Conservation (phyloP, 164 flowering plant species). For the Brasenia schreberi region DNA sequence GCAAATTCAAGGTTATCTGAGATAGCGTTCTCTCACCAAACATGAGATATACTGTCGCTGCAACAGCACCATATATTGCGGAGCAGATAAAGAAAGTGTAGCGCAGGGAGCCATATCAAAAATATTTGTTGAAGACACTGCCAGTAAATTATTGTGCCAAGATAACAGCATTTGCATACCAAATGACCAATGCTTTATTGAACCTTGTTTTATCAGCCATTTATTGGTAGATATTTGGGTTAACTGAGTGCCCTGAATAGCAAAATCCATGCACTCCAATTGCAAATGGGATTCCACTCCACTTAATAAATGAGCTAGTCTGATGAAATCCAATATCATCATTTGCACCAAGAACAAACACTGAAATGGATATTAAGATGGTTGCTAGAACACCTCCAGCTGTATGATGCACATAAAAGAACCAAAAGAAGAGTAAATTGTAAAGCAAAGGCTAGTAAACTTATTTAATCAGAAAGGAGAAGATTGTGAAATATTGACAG, state of each 20-base stretch:
- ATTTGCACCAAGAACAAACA: conserved; percentile 38
- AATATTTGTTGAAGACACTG: neutral
- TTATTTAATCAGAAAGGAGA: neutral
- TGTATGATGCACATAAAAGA: conserved; percentile 47
- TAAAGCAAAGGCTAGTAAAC: neutral
- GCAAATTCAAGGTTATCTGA: conserved; percentile 86
- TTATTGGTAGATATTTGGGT: conserved; percentile 88
- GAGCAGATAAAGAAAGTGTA: conserved; percentile 64
- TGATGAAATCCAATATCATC: conserved; percentile 64
- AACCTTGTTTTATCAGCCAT: conserved; percentile 75
- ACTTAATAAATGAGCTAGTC: conserved; percentile 39
- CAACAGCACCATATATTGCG: conserved; percentile 61
- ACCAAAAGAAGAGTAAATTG: neutral
- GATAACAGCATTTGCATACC: conserved; percentile 23
- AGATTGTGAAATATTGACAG: neutral
- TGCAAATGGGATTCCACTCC: conserved; percentile 68
- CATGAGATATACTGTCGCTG: conserved; percentile 70
- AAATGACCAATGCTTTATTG: conserved; percentile 41
- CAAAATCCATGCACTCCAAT: conserved; percentile 90
- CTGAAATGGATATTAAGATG: conserved; percentile 40
- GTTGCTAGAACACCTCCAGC: conserved; percentile 86
- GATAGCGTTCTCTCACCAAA: conserved; percentile 70
- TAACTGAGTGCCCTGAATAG: conserved; percentile 75
- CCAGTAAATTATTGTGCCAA: neutral
- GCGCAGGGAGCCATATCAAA: neutral